Base-by-base conservation (phyloP, 164 flowering plant species). In the Buxus sempervirens region DNA sequence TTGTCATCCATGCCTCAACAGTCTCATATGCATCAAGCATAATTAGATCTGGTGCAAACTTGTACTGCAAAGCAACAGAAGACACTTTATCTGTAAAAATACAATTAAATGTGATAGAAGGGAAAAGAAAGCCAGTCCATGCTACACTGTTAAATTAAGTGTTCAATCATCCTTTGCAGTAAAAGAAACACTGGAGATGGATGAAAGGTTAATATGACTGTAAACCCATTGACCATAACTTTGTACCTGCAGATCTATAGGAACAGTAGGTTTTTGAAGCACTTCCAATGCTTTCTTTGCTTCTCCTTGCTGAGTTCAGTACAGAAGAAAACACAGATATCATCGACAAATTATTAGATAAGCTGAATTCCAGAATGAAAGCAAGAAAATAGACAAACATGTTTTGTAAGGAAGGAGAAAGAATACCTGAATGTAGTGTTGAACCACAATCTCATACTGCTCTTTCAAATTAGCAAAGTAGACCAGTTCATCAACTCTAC, bases 1-100 rank as follows among this genome's bases (percentile, higher is more conserved):
- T 89, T 70, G 76, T 67, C 95, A 96, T 90, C 99, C 99, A 96
- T 64, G 96, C 83, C 74, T 96, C 98, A 38, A 96, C 99, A 69
- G 99, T 91, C 82, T 93, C 99, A 76, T 96, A 96, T 60, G 99
- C 98, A 83, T 96, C 99, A 79, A 96, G 98, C 89, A 88, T 85
- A 63, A 96, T 91, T 62, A 96, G 97, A 51, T 96, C 99, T 42
- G 99, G 98, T 9, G 96, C 95, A 85, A 92, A 93, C 77, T 91
- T 92, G 81, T 96, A 96, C 99, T 96, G 93, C 85, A 88, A 69
- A 63, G 23, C 21, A 58, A 69, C 36, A n/a, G 27, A 61, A 27
- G 22, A 41, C 1, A 54, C 56, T 36, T 64, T 63, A 16, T 19
- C 10, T 38, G 26, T 51, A 22, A 36, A 56, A 22, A 58, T 23